phyloP scores from a whole-genome alignment of 768 basidiomycete species.

The Boletus coccyginus region DNA sequence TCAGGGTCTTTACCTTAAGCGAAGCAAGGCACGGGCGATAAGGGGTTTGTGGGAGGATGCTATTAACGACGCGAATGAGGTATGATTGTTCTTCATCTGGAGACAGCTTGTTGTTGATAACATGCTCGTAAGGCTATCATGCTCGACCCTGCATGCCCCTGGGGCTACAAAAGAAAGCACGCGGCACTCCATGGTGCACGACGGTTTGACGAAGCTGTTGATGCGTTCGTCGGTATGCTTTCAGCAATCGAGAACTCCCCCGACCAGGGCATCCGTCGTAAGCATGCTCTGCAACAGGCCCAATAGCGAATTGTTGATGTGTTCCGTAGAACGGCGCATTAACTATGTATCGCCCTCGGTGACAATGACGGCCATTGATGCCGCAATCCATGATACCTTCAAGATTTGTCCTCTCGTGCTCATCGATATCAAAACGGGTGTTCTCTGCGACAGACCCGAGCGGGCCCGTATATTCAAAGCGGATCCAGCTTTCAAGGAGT shows the following conservation, averaged over 20 bases:
- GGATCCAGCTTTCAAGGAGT: constrained; percentile 5
- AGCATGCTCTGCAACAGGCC: not conserved
- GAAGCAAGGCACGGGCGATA: constrained; percentile 11
- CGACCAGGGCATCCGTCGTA: constrained; percentile 2
- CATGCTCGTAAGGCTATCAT: not conserved
- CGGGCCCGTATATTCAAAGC: constrained; percentile 6
- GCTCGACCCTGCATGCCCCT: constrained; percentile 5
- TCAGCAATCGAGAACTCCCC: constrained; percentile 3
- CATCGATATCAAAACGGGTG: constrained; percentile 6
- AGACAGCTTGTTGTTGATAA: not conserved
- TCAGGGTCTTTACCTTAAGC: constrained; percentile 7
- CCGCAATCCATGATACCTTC: not conserved
- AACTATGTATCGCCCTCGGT: not conserved
- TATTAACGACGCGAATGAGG: constrained; percentile 11
- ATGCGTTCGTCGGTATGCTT: constrained; percentile 2
- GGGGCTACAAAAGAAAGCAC: constrained; percentile 5
- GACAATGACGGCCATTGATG: not conserved
- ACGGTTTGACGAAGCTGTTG: constrained; percentile 6
- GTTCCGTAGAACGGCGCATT: not conserved
- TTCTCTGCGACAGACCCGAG: constrained; percentile 7
- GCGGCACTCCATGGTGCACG: constrained; percentile 7
- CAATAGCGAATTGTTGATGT: not conserved
- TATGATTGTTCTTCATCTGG: not conserved
- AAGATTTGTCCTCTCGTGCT: constrained; percentile 7
- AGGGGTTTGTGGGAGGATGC: constrained; percentile 14